Percentiles rank a stretch among this genome's conserved stretches.
phyloP scores from a whole-genome alignment of 805 yeast genomes.

The Sungouiozyma ichnusensis region DNA sequence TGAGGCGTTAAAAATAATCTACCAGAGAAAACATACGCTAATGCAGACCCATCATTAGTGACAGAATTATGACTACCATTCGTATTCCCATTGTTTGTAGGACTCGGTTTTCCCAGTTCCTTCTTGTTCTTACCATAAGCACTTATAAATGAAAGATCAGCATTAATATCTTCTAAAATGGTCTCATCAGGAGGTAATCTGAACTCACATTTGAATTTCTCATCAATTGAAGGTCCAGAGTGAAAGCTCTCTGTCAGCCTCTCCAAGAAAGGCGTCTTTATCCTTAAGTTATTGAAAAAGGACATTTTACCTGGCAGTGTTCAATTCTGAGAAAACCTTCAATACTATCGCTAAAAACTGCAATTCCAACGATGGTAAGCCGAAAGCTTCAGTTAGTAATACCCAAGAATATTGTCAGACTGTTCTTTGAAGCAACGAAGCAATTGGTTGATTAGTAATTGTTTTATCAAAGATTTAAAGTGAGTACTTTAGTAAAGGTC shows the following conservation, averaged over 20 bases:
- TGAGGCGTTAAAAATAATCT: constrained; percentile 62
- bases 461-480: no score
- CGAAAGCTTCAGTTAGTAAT: no score
- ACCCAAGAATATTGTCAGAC: no score
- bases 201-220: constrained; percentile 56
- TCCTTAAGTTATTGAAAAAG: constrained; percentile 35
- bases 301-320: no score
- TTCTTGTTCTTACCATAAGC: constrained; percentile 11
- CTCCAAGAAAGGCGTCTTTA: constrained; percentile 39
- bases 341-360: no score
- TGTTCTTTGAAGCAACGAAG: no score
- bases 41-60: constrained; percentile 8
- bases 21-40: constrained; percentile 43
- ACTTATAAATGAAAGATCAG: constrained; percentile 41
- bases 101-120: constrained; percentile 1
- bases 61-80: constrained; percentile 2
- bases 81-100: neutral
- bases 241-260: constrained; percentile 24
- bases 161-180: constrained; percentile 54
- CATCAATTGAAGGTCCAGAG: constrained; percentile 50
- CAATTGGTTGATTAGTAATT: no score
- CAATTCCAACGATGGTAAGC: no score
- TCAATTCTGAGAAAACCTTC: no score
- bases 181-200: constrained; percentile 62
- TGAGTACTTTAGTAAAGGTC: no score